phyloP scores from a whole-genome alignment of 768 basidiomycete species.

The Macrolepiota dolichaula region DNA sequence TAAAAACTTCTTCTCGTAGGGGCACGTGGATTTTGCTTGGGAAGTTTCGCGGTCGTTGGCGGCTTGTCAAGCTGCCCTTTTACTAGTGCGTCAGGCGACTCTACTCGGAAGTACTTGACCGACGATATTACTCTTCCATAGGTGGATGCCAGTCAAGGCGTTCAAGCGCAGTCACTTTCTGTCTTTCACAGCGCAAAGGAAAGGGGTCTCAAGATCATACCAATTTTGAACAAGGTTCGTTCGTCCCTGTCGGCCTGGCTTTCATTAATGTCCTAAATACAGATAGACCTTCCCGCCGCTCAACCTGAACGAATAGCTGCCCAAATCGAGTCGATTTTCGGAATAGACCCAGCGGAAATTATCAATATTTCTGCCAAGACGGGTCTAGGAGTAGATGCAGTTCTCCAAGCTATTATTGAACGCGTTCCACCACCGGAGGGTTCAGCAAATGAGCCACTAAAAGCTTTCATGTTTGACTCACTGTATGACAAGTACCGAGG shows the following conservation, averaged over 20 bases:
- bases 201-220: constrained; percentile 77
- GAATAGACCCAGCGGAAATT: constrained; percentile 69
- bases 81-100: constrained; percentile 34
- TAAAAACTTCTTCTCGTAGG: constrained; percentile 38
- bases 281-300: constrained; percentile 93
- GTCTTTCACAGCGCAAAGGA: constrained; percentile 90
- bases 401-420: constrained; percentile 78
- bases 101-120: background rate
- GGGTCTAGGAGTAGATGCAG: constrained; percentile 73
- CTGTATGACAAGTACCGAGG: constrained; percentile 96
- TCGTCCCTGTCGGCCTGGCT: background rate
- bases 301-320: constrained; percentile 76
- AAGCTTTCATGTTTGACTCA: constrained; percentile 92
- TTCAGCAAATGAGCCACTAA: constrained; percentile 49
- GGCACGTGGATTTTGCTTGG: constrained; percentile 98
- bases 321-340: constrained; percentile 83
- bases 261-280: constrained; percentile 9
- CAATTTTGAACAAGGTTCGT: constrained; percentile 86
- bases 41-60: constrained; percentile 92
- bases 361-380: constrained; percentile 91
- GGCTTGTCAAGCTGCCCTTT: constrained; percentile 87
- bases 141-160: constrained; percentile 96
- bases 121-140: constrained; percentile 31
- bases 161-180: constrained; percentile 96
- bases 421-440: constrained; percentile 81